Conservation (phyloP, 345 rosid genomes). For the Brassica incana region DNA sequence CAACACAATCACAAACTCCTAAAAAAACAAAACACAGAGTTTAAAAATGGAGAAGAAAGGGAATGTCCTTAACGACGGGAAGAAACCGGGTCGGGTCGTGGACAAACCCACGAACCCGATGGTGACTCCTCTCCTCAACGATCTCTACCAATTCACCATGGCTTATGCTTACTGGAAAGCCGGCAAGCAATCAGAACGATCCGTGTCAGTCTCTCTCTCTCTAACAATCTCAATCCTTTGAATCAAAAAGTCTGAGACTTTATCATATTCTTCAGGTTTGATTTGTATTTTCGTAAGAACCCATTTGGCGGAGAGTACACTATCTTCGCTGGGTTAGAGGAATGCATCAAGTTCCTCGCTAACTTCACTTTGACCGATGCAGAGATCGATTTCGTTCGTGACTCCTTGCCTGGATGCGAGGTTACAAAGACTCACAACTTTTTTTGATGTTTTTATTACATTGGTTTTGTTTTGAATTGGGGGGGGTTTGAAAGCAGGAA, state of each 20-base stretch:
- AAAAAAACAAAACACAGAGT: neutral
- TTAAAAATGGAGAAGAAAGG: conserved; percentile 34
- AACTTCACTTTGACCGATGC: conserved; percentile 74
- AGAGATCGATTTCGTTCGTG: conserved; percentile 70
- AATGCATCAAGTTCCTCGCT: conserved; percentile 84
- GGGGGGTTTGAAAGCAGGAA: conserved; percentile 23
- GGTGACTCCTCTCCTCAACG: conserved; percentile 93
- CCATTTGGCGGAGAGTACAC: conserved; percentile 97
- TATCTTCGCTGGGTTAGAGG: conserved; percentile 93
- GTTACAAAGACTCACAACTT: conserved; percentile 31
- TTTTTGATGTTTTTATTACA: neutral
- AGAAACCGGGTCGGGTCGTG: conserved; percentile 43
- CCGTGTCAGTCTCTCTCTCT: conserved; percentile 47
- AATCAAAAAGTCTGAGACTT: neutral
- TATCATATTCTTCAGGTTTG: conserved; percentile 54
- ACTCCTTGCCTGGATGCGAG: conserved; percentile 74
- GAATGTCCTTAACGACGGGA: conserved; percentile 8
- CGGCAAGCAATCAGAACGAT: conserved; percentile 72
- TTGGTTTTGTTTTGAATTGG: neutral
- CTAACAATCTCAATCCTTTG: neutral
- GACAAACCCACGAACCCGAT: conserved; percentile 84
- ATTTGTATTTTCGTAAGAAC: conserved; percentile 89
- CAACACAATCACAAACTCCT: neutral
- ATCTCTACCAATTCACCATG: conserved; percentile 98
- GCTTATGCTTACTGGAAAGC: conserved; percentile 99